Conservation (phyloP, 1,284 basidiomycete species). For the Mycosarcoma maydis region DNA sequence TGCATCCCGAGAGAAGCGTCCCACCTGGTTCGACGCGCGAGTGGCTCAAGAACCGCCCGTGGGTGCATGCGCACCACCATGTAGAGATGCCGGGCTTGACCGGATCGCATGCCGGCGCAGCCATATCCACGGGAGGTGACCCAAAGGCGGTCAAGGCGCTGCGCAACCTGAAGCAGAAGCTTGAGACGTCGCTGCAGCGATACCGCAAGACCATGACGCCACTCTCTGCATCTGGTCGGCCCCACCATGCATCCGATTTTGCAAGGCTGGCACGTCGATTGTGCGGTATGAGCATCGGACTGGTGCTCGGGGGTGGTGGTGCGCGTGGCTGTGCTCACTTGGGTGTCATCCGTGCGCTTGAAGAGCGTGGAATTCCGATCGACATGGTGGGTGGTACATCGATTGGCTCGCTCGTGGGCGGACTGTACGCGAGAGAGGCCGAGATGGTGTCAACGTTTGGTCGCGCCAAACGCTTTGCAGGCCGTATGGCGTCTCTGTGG, state of each 20-base stretch:
- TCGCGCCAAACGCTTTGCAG: conserved; percentile 88
- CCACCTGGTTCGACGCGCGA: conserved; percentile 89
- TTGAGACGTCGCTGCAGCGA: conserved; percentile 86
- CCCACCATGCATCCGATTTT: conserved; percentile 88
- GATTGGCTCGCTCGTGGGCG: conserved; percentile 91
- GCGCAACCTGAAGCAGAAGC: conserved; percentile 81
- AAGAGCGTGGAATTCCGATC: conserved; percentile 90
- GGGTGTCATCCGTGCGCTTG: conserved; percentile 87
- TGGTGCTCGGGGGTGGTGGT: conserved; percentile 95
- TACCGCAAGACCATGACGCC: conserved; percentile 67
- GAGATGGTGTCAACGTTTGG: conserved; percentile 87
- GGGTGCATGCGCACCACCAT: conserved; percentile 92
- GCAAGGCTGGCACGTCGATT: conserved; percentile 87
- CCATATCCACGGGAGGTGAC: conserved; percentile 71
- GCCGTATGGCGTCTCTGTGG: conserved; percentile 92
- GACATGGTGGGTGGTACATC: conserved; percentile 84
- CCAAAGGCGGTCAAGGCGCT: conserved; percentile 86
- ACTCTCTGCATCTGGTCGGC: conserved; percentile 69
- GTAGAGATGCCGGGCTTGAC: conserved; percentile 79
- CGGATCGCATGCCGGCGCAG: conserved; percentile 62
- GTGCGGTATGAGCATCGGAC: conserved; percentile 90
- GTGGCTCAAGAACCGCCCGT: conserved; percentile 96
- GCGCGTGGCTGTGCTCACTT: conserved; percentile 94
- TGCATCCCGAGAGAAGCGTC: conserved; percentile 91
- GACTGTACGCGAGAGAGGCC: conserved; percentile 91